These are phyloP conservation scores for Chalciporus sphaerocephalus DNA, from an alignment of 768 basidiomycete genomes.

Conservation along the genomic window DNA sequence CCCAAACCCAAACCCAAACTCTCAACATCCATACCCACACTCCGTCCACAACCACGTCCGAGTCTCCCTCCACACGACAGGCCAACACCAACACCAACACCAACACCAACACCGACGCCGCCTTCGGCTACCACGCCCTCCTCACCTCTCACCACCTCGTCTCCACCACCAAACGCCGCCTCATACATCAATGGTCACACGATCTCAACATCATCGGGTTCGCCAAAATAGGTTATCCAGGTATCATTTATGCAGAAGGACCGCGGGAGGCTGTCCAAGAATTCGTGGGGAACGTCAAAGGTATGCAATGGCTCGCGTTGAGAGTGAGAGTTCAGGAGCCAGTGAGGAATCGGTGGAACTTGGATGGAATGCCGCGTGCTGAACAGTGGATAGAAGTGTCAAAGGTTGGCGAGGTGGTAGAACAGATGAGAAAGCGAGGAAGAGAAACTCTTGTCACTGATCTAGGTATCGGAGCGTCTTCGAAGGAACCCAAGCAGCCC, in stretches of 20 bases:
- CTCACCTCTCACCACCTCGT: slow-evolving; percentile 72
- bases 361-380: not conserved
- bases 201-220: slow-evolving; percentile 57
- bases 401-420: slow-evolving; percentile 65
- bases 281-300: slow-evolving; percentile 62
- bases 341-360: slow-evolving; percentile 16
- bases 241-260: slow-evolving; percentile 71
- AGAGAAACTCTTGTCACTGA: slow-evolving; percentile 53
- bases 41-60: slow-evolving; percentile 1
- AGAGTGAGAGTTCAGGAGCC: slow-evolving; percentile 58
- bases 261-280: slow-evolving; percentile 48
- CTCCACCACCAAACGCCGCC: slow-evolving; percentile 58
- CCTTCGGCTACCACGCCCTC: slow-evolving; percentile 54
- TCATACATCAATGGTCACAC: slow-evolving; percentile 52
- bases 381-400: slow-evolving; percentile 57
- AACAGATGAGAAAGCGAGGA: slow-evolving; percentile 58
- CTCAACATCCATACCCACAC: too few relatives aligned
- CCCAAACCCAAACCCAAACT: too few relatives aligned
- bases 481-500: slow-evolving; percentile 1
- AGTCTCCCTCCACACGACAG: not conserved
- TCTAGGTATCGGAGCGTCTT: slow-evolving; percentile 57
- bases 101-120: not conserved
- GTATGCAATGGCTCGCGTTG: slow-evolving; percentile 77
- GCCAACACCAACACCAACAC: not conserved
- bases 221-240: slow-evolving; percentile 72